These are phyloP conservation scores for Fusarium brachygibbosum DNA, from an alignment of 2,329 filamentous ascomycete species.

Conservation along the genomic window DNA sequence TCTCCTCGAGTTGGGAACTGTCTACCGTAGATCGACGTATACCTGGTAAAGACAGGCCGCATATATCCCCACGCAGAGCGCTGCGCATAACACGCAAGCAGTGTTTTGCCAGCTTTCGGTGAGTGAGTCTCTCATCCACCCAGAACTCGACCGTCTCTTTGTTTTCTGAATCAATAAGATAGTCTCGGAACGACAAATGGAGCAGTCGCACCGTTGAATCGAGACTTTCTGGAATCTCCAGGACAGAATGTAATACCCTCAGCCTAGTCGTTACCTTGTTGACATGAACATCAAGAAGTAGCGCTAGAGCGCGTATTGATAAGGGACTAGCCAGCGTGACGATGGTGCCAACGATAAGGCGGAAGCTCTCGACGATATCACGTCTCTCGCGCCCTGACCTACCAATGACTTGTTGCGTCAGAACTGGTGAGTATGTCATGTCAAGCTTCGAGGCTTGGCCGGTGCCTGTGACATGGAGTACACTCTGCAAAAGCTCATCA, in stretches of 20 bases:
- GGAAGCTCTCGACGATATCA: slow-evolving; percentile 40
- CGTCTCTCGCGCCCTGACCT: neutral
- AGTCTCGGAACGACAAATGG: too few relatives aligned
- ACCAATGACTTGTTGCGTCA: slow-evolving; percentile 15
- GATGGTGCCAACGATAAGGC: slow-evolving; percentile 44
- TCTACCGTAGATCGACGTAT: neutral
- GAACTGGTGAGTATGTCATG: slow-evolving; percentile 6
- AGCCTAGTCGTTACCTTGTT: neutral
- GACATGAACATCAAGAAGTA: slow-evolving; percentile 7
- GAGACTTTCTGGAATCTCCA: too few relatives aligned
- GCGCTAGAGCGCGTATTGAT: slow-evolving; percentile 31
- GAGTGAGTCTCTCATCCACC: too few relatives aligned
- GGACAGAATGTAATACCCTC: neutral
- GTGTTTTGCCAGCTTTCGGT: too few relatives aligned
- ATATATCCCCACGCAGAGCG: neutral
- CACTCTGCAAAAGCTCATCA: neutral
- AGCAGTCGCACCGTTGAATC: too few relatives aligned
- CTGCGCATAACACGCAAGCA: too few relatives aligned
- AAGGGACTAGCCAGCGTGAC: slow-evolving; percentile 44
- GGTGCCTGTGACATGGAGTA: too few relatives aligned
- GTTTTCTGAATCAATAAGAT: too few relatives aligned
- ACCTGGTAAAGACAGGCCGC: neutral
- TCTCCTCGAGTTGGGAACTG: neutral
- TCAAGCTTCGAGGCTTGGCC: too few relatives aligned
- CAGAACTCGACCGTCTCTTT: too few relatives aligned